Base-by-base conservation (phyloP, 495 filamentous ascomycete genomes). In the Lindgomyces ingoldianus region DNA sequence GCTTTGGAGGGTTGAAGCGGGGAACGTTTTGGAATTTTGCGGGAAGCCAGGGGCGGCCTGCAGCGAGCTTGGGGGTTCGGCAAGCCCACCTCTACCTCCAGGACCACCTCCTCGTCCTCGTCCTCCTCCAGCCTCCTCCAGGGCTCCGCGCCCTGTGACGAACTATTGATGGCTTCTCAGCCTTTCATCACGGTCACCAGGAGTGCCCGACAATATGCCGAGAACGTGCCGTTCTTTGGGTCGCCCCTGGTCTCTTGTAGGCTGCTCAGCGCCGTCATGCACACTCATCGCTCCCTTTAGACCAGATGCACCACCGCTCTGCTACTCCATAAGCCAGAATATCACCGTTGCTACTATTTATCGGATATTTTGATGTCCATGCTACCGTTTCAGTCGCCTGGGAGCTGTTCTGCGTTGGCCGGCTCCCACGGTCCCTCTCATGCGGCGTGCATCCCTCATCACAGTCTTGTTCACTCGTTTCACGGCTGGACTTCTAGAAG, bases 1-100 rank as follows among this genome's bases (percentile, higher is more conserved):
- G 14, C 18, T 9, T 4, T 10, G 50, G 27, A 27, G 18, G n/a
- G 39, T 45, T 64, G 52, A 64, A 1, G 53, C 61, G 61, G 53
- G 61, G 53, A 21, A 24, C 42, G 61, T 64, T 64, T 64, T 30
- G 51, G 29, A 39, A 6, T 39, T 14, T 39, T 39, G 6, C 44
- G 57, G 57, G 22, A 51, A 30, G 57, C 45, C 42, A 45, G 55
- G 55, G 55, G 44, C 18, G 33, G 19, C 42, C 3, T 39, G 36
- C 9, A 46, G 36, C 21, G 41, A 57, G 24, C 57, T 39, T 60
- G 33, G 55, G 41, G 41, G 6, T 4, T 26, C 18, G 26, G 9
- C 36, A 10, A 9, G 16, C 49, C 9, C 9, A 49, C 21, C 18
- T 18, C 14, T 4, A 47, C 44, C n/a, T 8, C 44, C 33, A 6